Evolutionary conservation across 352 stramenopile genomes (phyloP), one percentile per base, ranked within the genome.

Genomic region (Pythium vanterpoolii): DNA sequence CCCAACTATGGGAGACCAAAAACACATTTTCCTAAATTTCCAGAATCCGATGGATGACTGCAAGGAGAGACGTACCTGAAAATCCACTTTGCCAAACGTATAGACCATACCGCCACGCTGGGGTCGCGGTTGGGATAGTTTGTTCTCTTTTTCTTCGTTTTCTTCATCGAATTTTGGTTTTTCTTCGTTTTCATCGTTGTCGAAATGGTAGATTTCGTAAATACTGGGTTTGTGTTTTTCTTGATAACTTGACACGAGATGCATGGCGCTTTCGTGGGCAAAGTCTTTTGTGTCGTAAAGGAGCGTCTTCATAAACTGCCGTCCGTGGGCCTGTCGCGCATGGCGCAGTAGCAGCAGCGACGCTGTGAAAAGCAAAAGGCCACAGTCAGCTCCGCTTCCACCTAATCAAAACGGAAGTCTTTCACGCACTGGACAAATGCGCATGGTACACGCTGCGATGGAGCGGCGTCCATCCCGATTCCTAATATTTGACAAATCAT

Each of bases 71-170:
- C 50, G 13, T 54, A 92, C 83, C 79, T 90, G 84, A 39, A 90
- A 94, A 52, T 94, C 84, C 38, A 79, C 76, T 71, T 92, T 94
- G 54, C 84, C 84, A 43, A 92, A 94, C 9, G 82, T 94, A 64
- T 89, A 94, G 18, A 94, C 77, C 47, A 84, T 69, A 0, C 81
- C 83, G 8, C 68, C 69, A 1, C 71, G 66, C 11, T 45, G 56
- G 9, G 28, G 18, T n/a, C 8, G n/a, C 23, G 31, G n/a, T 19
- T 7, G n/a, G 26, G 38, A 34, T 23, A 43, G 36, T 13, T 65
- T 9, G 9, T 58, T 23, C 31, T 54, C 43, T 18, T 23, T 7
- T 21, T 61, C 42, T 38, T 24, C 34, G 14, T 7, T 44, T 42
- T 56, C 44, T 31, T 48, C 16, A 14, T 50, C 30, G 10, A n/a